Percentiles rank a stretch among this genome's conserved stretches.
Conservation (phyloP, 768 basidiomycete genomes). For the Pilatotrama ljubarskyi region DNA sequence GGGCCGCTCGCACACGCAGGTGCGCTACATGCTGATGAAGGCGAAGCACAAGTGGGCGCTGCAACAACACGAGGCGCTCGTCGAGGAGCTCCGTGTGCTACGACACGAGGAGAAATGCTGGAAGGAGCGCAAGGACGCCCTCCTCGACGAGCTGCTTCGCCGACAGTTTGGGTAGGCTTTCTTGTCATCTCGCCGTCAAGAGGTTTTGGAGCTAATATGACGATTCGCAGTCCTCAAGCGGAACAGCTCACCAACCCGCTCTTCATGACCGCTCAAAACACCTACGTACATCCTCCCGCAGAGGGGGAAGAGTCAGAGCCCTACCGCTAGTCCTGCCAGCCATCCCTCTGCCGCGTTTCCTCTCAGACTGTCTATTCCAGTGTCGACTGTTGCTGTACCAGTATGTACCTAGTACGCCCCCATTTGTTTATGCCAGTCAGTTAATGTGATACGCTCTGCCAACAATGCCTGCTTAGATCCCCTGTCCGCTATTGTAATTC, state of each 20-base stretch:
- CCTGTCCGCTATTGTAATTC: too few species aligned
- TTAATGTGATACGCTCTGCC: not conserved
- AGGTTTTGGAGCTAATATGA: too few species aligned
- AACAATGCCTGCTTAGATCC: too few species aligned
- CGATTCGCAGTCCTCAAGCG: conserved; percentile 18
- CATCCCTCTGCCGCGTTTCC: not conserved
- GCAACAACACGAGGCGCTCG: conserved; percentile 64
- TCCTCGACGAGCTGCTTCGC: conserved; percentile 54
- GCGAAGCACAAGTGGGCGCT: conserved; percentile 74
- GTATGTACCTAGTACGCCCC: conserved; percentile 9
- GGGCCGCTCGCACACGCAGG: conserved; percentile 68
- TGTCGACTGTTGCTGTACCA: not conserved
- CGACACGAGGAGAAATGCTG: conserved; percentile 54
- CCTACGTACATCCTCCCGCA: conserved; percentile 10
- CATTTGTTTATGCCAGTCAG: conserved; percentile 6
- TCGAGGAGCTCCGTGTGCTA: conserved; percentile 61
- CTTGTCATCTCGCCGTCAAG: not conserved
- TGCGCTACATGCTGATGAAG: conserved; percentile 73
- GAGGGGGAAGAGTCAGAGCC: conserved; percentile 8
- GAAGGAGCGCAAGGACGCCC: conserved; percentile 60
- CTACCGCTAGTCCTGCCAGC: not conserved
- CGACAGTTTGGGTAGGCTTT: conserved; percentile 50
- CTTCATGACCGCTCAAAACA: conserved; percentile 23
- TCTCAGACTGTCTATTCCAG: not conserved
- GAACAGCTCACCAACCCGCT: conserved; percentile 25